Evolutionary conservation across 257 asterid species (phyloP), one percentile per base, ranked within the genome.

Genomic region (Plectranthus barbatus): DNA sequence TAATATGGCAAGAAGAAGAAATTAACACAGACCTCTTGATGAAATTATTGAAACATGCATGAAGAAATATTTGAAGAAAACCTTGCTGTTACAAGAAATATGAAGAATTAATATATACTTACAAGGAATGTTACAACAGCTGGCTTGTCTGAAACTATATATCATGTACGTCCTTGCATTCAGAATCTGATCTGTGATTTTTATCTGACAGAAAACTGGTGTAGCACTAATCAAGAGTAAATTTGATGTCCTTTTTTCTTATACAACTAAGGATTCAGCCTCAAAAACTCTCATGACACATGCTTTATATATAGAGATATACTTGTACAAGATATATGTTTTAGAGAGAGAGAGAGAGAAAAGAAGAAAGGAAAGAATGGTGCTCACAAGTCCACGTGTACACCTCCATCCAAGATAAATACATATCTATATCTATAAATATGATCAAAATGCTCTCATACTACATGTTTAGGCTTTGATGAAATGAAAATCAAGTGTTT

Each of bases 331-430:
- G 41, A 14, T 69, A 64, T 63, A 75, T 40, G n/a, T 74, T 50
- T 40, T 39, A 69, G 62, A n/a, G n/a, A 47, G 45, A 20, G 37
- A n/a, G n/a, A n/a, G 31, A 19, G 7, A 36, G 8, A 15, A 58
- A 60, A 55, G 81, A 72, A 80, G 84, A 72, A 74, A 62, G 18
- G 67, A 81, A 85, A 80, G 83, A 74, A 72, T 64, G 96, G 91
- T 66, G 55, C 55, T 72, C 19, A 62, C 14, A 40, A 19, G 10
- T 80, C 90, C 96, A 83, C 96, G 83, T 85, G 80, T 62, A 57
- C 69, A 21, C 61, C 9, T 58, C 62, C 70, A 75, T 71, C 79
- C 68, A 37, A 69, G 12, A 50, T 40, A 77, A 47, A 74, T 56
- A 66, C 69, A 63, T 11, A 12, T 31, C 7, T 31, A 31, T 31